Conservation (phyloP, 805 yeast genomes). For the Yamadazyma nakazawae region DNA sequence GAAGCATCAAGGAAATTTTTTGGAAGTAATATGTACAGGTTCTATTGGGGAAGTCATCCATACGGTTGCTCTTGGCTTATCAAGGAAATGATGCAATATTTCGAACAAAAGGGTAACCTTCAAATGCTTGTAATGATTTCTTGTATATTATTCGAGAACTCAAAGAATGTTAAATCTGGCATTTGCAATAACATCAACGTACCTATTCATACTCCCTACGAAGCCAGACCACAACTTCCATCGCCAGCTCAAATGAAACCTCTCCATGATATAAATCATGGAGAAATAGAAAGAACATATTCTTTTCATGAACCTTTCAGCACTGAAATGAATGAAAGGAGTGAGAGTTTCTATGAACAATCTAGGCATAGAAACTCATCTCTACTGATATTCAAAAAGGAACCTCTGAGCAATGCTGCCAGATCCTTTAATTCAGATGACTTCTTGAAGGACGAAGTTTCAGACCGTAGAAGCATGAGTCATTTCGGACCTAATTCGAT, state of each 20-base stretch:
- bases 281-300: conserved; percentile 1
- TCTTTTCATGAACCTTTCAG: conserved; percentile 8
- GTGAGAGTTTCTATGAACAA: not conserved
- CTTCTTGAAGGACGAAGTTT: conserved; percentile 12
- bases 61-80: conserved; percentile 70
- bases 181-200: conserved; percentile 24
- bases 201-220: conserved; percentile 49
- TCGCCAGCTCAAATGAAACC: conserved; percentile 16
- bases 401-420: not conserved
- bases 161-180: conserved; percentile 17
- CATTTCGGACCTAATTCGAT: not conserved
- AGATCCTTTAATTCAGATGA: conserved; percentile 4
- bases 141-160: conserved; percentile 59
- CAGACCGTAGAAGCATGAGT: conserved; percentile 17
- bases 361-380: conserved; percentile 8
- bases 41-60: conserved; percentile 80
- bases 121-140: conserved; percentile 92
- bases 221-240: conserved; percentile 13
- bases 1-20: conserved; percentile 11
- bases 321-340: conserved; percentile 8
- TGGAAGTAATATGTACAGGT: conserved; percentile 22
- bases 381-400: conserved; percentile 5
- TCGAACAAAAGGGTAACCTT: conserved; percentile 60
- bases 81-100: conserved; percentile 57
- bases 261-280: conserved; percentile 5